Conservation (phyloP, 1,284 basidiomycete genomes). For the Puccinia hordei region DNA sequence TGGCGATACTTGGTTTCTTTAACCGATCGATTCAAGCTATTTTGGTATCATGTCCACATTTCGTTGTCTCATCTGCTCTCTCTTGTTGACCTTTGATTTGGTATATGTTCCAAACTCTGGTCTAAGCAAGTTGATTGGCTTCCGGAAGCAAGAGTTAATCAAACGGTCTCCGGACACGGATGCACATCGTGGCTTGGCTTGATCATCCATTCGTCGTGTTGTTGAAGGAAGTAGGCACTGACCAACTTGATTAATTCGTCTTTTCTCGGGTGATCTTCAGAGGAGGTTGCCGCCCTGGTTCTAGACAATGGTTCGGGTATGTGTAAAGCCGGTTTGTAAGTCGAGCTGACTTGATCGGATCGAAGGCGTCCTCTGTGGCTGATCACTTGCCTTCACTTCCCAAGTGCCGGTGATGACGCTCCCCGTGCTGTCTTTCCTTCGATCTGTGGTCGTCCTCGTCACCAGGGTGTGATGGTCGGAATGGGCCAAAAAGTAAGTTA, state of each 20-base stretch:
- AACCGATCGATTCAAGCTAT: not conserved
- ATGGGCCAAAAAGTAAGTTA: slow-evolving; percentile 60
- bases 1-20: not conserved
- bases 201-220: not conserved
- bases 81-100: not conserved
- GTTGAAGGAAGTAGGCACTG: not conserved
- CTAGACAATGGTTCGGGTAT: slow-evolving; percentile 66
- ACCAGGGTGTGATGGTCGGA: slow-evolving; percentile 83
- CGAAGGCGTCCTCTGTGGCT: not conserved
- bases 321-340: slow-evolving; percentile 75
- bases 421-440: slow-evolving; percentile 77
- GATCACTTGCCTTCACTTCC: not conserved
- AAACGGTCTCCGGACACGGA: not conserved
- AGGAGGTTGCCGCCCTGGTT: slow-evolving; percentile 59
- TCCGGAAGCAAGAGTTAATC: not conserved
- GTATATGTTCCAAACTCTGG: not conserved
- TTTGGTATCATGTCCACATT: not conserved
- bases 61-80: not conserved
- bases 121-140: not conserved
- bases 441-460: slow-evolving; percentile 87
- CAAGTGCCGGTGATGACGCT: slow-evolving; percentile 70
- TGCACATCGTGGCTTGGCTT: not conserved
- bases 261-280: slow-evolving; percentile 45
- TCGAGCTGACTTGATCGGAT: slow-evolving; percentile 23
- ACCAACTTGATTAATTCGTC: slow-evolving; percentile 10